Conservation (phyloP, 768 basidiomycete species). For the Fistulinella prunicolor region DNA sequence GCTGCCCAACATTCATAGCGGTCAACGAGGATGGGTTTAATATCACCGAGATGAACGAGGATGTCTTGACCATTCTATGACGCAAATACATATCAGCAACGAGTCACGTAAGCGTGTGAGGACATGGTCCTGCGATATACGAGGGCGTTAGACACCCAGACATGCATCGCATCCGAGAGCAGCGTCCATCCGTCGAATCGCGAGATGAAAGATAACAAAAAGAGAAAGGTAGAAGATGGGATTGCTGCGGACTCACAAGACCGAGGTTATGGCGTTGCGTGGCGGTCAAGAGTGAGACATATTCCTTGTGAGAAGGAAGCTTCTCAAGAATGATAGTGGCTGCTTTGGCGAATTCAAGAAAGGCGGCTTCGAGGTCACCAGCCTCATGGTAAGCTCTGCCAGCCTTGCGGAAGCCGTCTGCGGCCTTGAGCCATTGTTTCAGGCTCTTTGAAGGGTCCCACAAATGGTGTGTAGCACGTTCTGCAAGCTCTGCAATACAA, state of each 20-base stretch:
- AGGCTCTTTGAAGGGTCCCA: slow-evolving; percentile 59
- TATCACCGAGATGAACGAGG: slow-evolving; percentile 57
- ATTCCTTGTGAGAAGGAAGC: slow-evolving; percentile 71
- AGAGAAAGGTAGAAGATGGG: not conserved
- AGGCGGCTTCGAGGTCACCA: slow-evolving; percentile 67
- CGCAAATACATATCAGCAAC: slow-evolving; percentile 16
- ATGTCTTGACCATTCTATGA: slow-evolving; percentile 74
- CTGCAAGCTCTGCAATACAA: slow-evolving; percentile 65
- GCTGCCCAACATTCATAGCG: slow-evolving; percentile 61
- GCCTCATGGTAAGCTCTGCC: slow-evolving; percentile 46
- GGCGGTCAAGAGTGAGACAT: slow-evolving; percentile 48
- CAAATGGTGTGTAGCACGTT: slow-evolving; percentile 51
- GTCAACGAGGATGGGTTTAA: slow-evolving; percentile 63
- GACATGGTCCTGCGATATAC: no score
- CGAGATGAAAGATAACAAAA: not conserved
- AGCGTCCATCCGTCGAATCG: slow-evolving; percentile 1
- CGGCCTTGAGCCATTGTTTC: slow-evolving; percentile 64
- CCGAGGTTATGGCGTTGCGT: slow-evolving; percentile 66
- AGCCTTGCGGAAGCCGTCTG: slow-evolving; percentile 58
- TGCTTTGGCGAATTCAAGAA: slow-evolving; percentile 67
- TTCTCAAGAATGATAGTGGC: slow-evolving; percentile 78
- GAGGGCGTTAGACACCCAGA: not conserved
- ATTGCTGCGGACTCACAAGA: slow-evolving; percentile 51
- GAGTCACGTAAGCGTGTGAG: slow-evolving; percentile 3
- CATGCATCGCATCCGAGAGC: not conserved